Conservation (phyloP, 306 rosid species). For the Fagus sylvatica region DNA sequence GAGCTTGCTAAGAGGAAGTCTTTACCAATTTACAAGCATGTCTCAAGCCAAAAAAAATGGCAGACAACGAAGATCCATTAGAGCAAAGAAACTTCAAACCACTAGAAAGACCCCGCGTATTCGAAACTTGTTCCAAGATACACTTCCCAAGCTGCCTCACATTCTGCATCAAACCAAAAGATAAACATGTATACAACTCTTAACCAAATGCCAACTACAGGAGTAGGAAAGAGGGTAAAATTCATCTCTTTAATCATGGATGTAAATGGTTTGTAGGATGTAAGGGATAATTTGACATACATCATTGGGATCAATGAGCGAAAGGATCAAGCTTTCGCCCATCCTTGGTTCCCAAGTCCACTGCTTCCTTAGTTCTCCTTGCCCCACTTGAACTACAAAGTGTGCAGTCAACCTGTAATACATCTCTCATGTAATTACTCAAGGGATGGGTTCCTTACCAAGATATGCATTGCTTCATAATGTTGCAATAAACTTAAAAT, state of each 20-base stretch:
- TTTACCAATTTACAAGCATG: constrained; percentile 94
- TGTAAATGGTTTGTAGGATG: constrained; percentile 12
- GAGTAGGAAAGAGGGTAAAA: constrained; percentile 14
- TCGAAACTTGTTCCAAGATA: constrained; percentile 81
- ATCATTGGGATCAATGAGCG: constrained; percentile 83
- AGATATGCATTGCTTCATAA: neutral
- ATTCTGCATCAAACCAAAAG: constrained; percentile 43
- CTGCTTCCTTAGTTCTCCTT: constrained; percentile 65
- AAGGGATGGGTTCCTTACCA: constrained; percentile 3
- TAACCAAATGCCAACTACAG: constrained; percentile 16
- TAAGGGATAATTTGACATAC: constrained; percentile 36
- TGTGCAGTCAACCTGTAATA: constrained; percentile 82
- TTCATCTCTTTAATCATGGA: constrained; percentile 18
- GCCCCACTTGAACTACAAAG: constrained; percentile 69
- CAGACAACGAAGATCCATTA: constrained; percentile 45
- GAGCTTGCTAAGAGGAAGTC: constrained; percentile 20
- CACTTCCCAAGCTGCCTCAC: constrained; percentile 89
- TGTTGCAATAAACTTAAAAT: neutral
- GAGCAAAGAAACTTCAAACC: constrained; percentile 92
- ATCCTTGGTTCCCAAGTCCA: constrained; percentile 96
- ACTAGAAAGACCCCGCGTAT: constrained; percentile 73
- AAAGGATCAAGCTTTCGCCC: constrained; percentile 92
- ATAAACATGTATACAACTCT: constrained; percentile 18
- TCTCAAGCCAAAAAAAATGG: constrained; percentile 68
- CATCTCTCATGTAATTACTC: constrained; percentile 41